Conservation (phyloP, 352 stramenopile genomes). For the Globisporangium mamillatum region DNA sequence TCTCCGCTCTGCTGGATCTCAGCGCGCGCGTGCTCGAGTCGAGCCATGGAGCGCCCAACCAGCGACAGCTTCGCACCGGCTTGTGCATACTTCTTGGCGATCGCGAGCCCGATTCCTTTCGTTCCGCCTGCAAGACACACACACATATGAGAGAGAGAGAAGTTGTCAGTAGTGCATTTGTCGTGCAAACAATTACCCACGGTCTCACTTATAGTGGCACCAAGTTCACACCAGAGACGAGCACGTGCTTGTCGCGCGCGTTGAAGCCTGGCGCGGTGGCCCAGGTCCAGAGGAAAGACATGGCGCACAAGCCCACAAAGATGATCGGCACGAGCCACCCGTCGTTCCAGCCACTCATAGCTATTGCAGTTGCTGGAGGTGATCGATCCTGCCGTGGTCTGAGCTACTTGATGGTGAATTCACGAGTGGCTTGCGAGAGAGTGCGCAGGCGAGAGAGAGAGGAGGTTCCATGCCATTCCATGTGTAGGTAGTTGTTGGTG, state of each 20-base stretch:
- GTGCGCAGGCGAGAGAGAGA: too few species aligned
- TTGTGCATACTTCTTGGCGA: constrained; percentile 58
- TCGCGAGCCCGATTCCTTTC: constrained; percentile 42
- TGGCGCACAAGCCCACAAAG: constrained; percentile 21
- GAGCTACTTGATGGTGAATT: background rate
- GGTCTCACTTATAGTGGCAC: background rate
- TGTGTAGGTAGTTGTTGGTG: too few species aligned
- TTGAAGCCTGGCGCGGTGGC: constrained; percentile 43
- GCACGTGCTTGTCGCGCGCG: constrained; percentile 50
- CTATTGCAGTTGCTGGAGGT: background rate
- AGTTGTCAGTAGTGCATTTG: background rate
- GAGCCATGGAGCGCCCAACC: constrained; percentile 9
- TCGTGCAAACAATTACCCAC: background rate
- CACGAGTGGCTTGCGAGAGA: background rate
- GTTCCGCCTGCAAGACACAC: background rate
- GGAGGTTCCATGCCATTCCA: too few species aligned
- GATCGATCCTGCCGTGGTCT: background rate
- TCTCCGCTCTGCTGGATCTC: constrained; percentile 11
- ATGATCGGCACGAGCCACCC: constrained; percentile 15
- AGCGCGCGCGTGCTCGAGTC: constrained; percentile 6
- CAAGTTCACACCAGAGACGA: constrained; percentile 40
- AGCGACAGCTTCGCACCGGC: constrained; percentile 39
- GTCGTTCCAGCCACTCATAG: background rate
- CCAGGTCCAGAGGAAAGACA: constrained; percentile 49
- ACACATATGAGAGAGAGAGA: background rate